Percentiles rank a stretch among this genome's conserved stretches.
Evolutionary conservation across 164 flowering plant genomes (phyloP).

Genomic region (Vitis amurensis): DNA sequence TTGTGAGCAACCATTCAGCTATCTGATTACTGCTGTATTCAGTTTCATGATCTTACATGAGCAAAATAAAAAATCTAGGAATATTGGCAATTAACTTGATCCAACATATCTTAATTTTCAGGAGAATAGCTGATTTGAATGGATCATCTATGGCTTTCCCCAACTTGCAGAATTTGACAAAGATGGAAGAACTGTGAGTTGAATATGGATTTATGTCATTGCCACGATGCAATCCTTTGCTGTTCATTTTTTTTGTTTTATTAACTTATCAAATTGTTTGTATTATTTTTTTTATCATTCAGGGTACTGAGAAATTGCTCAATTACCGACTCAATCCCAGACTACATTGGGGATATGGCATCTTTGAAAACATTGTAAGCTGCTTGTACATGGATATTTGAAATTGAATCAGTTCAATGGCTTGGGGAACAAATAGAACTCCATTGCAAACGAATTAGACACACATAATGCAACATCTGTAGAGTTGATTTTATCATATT

Average conservation of each 20-base stretch:
- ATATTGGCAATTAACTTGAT: background rate
- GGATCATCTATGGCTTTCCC: slow-evolving; percentile 57
- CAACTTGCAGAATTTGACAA: slow-evolving; percentile 36
- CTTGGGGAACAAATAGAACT: no score
- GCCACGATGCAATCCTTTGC: background rate
- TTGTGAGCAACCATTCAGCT: slow-evolving; percentile 44
- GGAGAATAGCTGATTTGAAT: slow-evolving; percentile 82
- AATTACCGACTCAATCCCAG: slow-evolving; percentile 59
- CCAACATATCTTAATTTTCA: slow-evolving; percentile 22
- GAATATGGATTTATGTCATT: background rate
- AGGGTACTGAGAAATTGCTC: slow-evolving; percentile 76
- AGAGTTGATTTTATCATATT: background rate
- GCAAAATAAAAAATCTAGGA: background rate
- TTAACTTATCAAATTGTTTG: background rate
- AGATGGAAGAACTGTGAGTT: slow-evolving; percentile 57
- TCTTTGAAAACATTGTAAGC: slow-evolving; percentile 52
- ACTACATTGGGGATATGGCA: slow-evolving; percentile 39
- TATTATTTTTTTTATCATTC: slow-evolving; percentile 15
- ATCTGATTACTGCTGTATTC: background rate
- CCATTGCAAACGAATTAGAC: no score
- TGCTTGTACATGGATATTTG: background rate
- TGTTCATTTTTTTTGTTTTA: background rate
- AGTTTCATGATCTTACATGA: background rate
- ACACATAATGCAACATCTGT: no score
- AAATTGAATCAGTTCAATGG: no score